Base-by-base conservation (phyloP, 2,329 filamentous ascomycete genomes). In the Claviceps sp. region DNA sequence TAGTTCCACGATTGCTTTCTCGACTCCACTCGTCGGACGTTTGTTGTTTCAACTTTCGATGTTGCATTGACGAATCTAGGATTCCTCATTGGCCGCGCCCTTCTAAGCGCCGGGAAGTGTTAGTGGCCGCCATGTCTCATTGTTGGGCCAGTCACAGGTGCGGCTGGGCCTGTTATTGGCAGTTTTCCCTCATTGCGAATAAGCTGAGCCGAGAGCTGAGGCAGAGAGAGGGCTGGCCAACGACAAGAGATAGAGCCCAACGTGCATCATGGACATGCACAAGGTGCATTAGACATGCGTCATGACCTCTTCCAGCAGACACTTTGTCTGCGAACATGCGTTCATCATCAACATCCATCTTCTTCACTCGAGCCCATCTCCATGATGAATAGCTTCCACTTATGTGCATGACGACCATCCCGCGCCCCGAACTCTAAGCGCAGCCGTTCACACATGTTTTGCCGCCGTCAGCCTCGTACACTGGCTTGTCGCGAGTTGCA, bases 91-190 rank as follows among this genome's bases (percentile, higher is more conserved):
- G 50, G 53, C 22, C 24, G 16, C 45, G 43, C 50, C 38, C 45
- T 42, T 57, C 48, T 60, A 61, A 61, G 59, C 59, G 59, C 59
- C 59, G 56, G 54, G 54, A 52, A 47, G 54, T 56, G 54, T 54
- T 50, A 51, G 53, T 37, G 38, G 47, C 47, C 48, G 53, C 50
- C 38, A 38, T 34, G 44, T 43, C 46, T 42, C 37, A 46, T n/a
- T 22, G 41, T 18, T 50, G 48, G 50, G 42, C 56, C 55, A 55
- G 26, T 54, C 48, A 54, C 50, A 51, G 52, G 34, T n/a, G 48
- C n/a, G 22, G 24, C 37, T 30, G 14, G 14, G 16, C 41, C 48
- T 41, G 38, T 42, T 13, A 22, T 13, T 8, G 9, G 8, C 18
- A 24, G 41, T 24, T 24, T 24, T 24, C 7, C 18, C 20, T 26